phyloP scores from a whole-genome alignment of 2,329 filamentous ascomycete genomes.

The Coleophoma eucalyptorum region DNA sequence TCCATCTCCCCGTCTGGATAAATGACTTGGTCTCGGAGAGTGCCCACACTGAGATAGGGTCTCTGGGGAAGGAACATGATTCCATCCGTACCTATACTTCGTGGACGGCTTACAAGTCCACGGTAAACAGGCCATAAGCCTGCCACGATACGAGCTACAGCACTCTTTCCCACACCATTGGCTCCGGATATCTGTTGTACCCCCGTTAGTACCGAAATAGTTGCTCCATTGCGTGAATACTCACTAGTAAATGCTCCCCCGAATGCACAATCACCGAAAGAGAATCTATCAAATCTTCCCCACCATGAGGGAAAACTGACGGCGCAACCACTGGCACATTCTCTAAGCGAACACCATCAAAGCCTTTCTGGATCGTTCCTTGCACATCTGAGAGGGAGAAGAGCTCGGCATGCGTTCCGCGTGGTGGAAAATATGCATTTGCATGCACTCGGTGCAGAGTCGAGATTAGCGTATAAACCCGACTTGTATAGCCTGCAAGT shows the following conservation, averaged over 20 bases:
- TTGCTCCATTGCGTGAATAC: constrained; percentile 13
- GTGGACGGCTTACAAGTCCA: constrained; percentile 84
- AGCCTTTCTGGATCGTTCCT: constrained; percentile 90
- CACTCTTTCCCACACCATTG: constrained; percentile 91
- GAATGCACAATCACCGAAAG: constrained; percentile 85
- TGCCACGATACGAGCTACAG: constrained; percentile 81
- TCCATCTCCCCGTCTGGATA: constrained; percentile 94
- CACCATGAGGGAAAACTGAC: constrained; percentile 80
- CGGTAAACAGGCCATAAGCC: constrained; percentile 96
- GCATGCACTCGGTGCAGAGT: constrained; percentile 93
- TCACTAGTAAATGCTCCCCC: constrained; percentile 80
- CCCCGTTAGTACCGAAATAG: constrained; percentile 5
- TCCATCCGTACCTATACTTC: constrained; percentile 75
- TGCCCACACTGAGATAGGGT: constrained; percentile 88
- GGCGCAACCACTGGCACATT: constrained; percentile 92
- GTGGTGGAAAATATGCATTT: constrained; percentile 72
- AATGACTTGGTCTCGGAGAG: constrained; percentile 93
- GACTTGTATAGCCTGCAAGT: constrained; percentile 90
- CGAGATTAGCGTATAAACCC: constrained; percentile 92
- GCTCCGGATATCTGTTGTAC: constrained; percentile 71
- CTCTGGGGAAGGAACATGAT: constrained; percentile 98
- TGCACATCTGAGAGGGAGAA: constrained; percentile 90
- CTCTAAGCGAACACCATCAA: constrained; percentile 90
- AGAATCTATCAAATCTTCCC: constrained; percentile 86
- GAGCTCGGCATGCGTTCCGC: constrained; percentile 67